phyloP scores from a whole-genome alignment of 176 grass and related monocot genomes.

The Alopecurus myosuroides region DNA sequence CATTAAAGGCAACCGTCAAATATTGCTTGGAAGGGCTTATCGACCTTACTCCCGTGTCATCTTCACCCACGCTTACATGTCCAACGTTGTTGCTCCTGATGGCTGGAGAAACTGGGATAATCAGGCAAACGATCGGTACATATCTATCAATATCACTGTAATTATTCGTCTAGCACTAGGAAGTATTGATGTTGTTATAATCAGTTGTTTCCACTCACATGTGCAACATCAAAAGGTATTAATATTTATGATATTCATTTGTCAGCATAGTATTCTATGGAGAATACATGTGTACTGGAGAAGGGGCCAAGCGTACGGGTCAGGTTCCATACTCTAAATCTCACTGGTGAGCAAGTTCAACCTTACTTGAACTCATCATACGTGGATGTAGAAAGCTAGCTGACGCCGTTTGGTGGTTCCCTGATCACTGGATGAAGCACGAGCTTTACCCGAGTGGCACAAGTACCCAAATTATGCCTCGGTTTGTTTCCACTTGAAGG shows the following conservation, averaged over 20 bases:
- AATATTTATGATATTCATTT: not conserved
- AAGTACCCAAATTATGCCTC: no score
- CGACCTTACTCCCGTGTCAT: conserved; percentile 55
- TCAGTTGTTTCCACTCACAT: not conserved
- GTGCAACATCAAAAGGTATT: not conserved
- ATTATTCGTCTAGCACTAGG: not conserved
- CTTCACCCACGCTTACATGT: conserved; percentile 59
- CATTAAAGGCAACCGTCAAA: conserved; percentile 47
- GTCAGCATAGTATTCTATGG: conserved; percentile 71
- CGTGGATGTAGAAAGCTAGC: conserved; percentile 61
- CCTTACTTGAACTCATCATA: conserved; percentile 62
- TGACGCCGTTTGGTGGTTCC: conserved; percentile 49
- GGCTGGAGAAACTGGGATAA: conserved; percentile 76
- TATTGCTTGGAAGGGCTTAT: conserved; percentile 81
- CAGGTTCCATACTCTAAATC: conserved; percentile 44
- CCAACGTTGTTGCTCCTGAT: conserved; percentile 52
- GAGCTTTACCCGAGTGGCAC: no score
- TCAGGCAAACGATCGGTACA: conserved; percentile 55
- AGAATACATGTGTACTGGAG: conserved; percentile 64
- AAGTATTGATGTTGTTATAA: not conserved
- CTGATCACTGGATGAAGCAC: conserved; percentile 28
- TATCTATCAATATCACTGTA: not conserved
- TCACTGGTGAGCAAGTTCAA: conserved; percentile 56
- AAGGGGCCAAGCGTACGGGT: conserved; percentile 45
- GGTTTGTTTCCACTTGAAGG: no score